Evolutionary conservation across 352 stramenopile genomes (phyloP).

Genomic region (Sclerospora graminicola): DNA sequence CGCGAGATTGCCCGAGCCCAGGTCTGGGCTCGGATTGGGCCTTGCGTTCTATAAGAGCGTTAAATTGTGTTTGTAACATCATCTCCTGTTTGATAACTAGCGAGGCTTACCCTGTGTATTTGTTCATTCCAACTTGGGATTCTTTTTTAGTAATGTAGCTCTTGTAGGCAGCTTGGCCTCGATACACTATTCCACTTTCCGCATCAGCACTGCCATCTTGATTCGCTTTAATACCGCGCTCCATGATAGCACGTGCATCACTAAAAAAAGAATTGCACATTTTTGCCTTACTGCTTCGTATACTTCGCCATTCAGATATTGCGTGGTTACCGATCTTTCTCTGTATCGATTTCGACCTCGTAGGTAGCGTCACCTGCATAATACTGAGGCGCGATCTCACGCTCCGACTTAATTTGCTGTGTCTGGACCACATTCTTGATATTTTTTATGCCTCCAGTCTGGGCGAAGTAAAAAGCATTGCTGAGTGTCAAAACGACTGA

Average conservation of each 20-base stretch:
- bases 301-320: too few species aligned
- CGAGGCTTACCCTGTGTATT: slow-evolving; percentile 67
- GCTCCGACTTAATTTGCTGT: slow-evolving; percentile 51
- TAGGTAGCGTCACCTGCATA: slow-evolving; percentile 80
- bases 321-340: slow-evolving; percentile 41
- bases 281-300: not conserved
- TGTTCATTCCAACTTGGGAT: slow-evolving; percentile 82
- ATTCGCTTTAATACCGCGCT: slow-evolving; percentile 69
- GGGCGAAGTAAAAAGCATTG: not conserved
- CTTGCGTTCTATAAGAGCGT: slow-evolving; percentile 60
- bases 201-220: slow-evolving; percentile 52
- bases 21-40: slow-evolving; percentile 90
- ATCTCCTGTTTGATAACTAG: not conserved
- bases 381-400: slow-evolving; percentile 63
- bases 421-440: slow-evolving; percentile 52
- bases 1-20: slow-evolving; percentile 91
- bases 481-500: not conserved
- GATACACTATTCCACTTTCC: slow-evolving; percentile 73
- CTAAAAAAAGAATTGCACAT: slow-evolving; percentile 16
- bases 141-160: slow-evolving; percentile 86
- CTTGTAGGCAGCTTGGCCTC: slow-evolving; percentile 75
- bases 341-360: slow-evolving; percentile 77
- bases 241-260: slow-evolving; percentile 67
- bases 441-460: slow-evolving; percentile 50
- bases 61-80: not conserved